Base-by-base conservation (phyloP, 2,329 filamentous ascomycete genomes). In the Aspergillus tanneri region DNA sequence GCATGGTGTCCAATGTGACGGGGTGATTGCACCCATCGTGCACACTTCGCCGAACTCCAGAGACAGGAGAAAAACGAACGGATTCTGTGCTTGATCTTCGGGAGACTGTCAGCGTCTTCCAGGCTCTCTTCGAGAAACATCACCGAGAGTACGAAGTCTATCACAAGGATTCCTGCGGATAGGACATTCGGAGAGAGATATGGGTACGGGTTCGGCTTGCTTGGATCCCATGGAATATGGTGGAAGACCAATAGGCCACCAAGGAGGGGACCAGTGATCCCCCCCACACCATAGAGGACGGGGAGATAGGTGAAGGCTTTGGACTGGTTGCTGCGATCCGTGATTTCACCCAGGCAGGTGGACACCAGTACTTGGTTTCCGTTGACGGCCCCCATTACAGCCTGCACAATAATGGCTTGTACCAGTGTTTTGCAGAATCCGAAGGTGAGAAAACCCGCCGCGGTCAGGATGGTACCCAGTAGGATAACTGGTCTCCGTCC, bases 321-420 rank as follows among this genome's bases (percentile, higher is more conserved):
- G 63, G 89, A 93, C 76, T 99, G 93, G 68, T 99, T 99, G 55
- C 87, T 93, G 46, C 90, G 84, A 65, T 97, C 91, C 2, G 93
- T 99, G 43, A 99, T 87, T 69, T 99, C 93, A 32, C 93, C 93
- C 40, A 99, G 71, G 40, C 92, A 95, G 0, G 93, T 96, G 6
- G 90, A 92, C 11, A 99, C 90, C 10, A 96, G 85, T 4, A 90
- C 92, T 23, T 93, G 90, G 62, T 99, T 99, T 43, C 93, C 93
- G 67, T 97, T 99, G 43, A 96, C 82, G 44, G 95, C 67, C 3
- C 93, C 93, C 90, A 97, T 96, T 54, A 91, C 74, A 2, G 87
- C 82, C 66, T 99, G 93, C 1, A 96, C 88, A 12, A 89, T 55
- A 11, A 97, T 78, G 2, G 95, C 85, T 67, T 97, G 91, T 82